Evolutionary conservation across 192 early-diverging fungal species (phyloP).

Genomic region (Linnemannia exigua): DNA sequence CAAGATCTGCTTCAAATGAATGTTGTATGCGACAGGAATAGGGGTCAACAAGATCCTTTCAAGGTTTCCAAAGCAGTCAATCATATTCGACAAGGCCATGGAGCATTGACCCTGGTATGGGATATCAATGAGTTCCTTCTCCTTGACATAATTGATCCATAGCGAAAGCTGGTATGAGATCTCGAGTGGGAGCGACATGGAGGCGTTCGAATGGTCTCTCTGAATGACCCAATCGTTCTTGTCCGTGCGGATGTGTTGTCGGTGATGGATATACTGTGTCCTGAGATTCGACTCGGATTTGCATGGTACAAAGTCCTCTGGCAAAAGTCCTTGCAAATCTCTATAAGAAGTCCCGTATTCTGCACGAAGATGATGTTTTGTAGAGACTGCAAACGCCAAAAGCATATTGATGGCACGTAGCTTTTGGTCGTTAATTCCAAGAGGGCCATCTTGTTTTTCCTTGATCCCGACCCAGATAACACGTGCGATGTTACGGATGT

Average conservation of each 20-base stretch:
- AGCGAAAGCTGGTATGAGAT: slow-evolving; percentile 62
- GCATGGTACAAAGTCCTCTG: slow-evolving; percentile 65
- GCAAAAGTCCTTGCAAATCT: slow-evolving; percentile 71
- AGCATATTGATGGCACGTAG: slow-evolving; percentile 69
- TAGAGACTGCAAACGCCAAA: slow-evolving; percentile 66
- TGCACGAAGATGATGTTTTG: slow-evolving; percentile 71
- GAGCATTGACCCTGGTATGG: slow-evolving; percentile 64
- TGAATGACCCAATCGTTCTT: slow-evolving; percentile 45
- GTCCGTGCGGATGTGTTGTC: slow-evolving; percentile 37
- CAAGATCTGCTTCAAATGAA: slow-evolving; percentile 85
- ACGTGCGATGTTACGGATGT: slow-evolving; percentile 78
- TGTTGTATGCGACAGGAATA: slow-evolving; percentile 82
- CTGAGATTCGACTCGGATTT: slow-evolving; percentile 52
- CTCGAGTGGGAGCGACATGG: slow-evolving; percentile 66
- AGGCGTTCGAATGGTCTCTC: slow-evolving; percentile 44
- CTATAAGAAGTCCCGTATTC: slow-evolving; percentile 72
- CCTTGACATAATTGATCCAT: slow-evolving; percentile 65
- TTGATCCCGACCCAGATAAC: slow-evolving; percentile 76
- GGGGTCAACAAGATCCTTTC: slow-evolving; percentile 82
- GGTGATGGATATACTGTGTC: slow-evolving; percentile 47
- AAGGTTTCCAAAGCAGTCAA: slow-evolving; percentile 70
- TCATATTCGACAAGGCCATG: slow-evolving; percentile 66
- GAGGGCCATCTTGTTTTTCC: slow-evolving; percentile 53
- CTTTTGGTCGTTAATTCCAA: slow-evolving; percentile 66
- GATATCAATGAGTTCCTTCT: slow-evolving; percentile 66